A percentile compares a stretch with the other conserved stretches of the same genome.
Evolutionary conservation across 2,329 filamentous ascomycete genomes (phyloP).

Genomic region (Pseudogymnoascus pannorum): DNA sequence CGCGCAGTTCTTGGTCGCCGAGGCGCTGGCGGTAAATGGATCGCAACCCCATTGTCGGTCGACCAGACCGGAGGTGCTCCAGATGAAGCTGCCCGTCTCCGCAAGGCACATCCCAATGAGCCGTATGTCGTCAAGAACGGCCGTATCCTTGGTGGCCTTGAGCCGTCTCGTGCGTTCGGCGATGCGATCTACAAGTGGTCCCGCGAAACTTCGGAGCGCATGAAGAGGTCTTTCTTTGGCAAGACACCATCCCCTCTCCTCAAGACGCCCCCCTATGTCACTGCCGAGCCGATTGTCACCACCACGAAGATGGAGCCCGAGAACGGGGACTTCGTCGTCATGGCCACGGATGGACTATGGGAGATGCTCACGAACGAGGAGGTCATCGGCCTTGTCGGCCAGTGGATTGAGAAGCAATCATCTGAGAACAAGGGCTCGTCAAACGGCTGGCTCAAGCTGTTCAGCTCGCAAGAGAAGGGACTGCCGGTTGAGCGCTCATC

Average conservation of each 20-base stretch:
- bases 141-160: conserved; percentile 82
- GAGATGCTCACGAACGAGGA: conserved; percentile 99
- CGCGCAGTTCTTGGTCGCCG: conserved; percentile 84
- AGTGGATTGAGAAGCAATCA: conserved; percentile 83
- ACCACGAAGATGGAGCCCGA: conserved; percentile 86
- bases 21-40: conserved; percentile 78
- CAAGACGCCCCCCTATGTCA: conserved; percentile 93
- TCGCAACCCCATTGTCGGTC: conserved; percentile 77
- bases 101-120: conserved; percentile 82
- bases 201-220: conserved; percentile 70
- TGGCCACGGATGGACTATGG: conserved; percentile 96
- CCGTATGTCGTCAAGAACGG: conserved; percentile 81
- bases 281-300: conserved; percentile 88
- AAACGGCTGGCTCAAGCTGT: conserved; percentile 60
- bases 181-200: conserved; percentile 98
- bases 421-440: conserved; percentile 28
- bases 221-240: conserved; percentile 83
- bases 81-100: conserved; percentile 74
- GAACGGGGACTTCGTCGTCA: conserved; percentile 88
- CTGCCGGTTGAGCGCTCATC: conserved; percentile 70
- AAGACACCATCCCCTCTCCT: conserved; percentile 68
- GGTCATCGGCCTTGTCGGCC: conserved; percentile 89
- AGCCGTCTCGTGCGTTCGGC: conserved; percentile 90
- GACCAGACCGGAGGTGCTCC: conserved; percentile 91
- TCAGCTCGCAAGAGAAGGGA: conserved; percentile 45